A percentile compares a stretch with the other conserved stretches of the same genome.
phyloP scores from a whole-genome alignment of 169 alveolate species.

The Cryptosporidium muris region DNA sequence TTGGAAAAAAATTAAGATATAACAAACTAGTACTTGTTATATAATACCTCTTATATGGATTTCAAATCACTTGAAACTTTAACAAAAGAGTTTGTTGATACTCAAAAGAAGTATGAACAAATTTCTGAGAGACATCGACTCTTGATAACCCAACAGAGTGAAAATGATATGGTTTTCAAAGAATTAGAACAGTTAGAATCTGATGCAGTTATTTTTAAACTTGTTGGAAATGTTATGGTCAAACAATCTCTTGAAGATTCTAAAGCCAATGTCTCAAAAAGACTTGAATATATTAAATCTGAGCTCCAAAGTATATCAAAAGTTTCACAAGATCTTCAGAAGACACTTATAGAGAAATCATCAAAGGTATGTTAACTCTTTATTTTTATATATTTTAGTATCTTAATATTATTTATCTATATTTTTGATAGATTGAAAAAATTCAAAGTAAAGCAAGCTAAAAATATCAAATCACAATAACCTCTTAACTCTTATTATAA shows the following conservation, averaged over 20 bases:
- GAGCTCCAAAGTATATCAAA: constrained; percentile 57
- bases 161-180: constrained; percentile 55
- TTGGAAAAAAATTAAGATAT: no score
- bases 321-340: constrained; percentile 23
- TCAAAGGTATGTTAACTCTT: constrained; percentile 44
- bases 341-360: constrained; percentile 38
- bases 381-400: not conserved
- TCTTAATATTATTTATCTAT: not conserved
- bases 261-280: constrained; percentile 44
- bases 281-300: constrained; percentile 46
- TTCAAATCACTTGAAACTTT: not conserved
- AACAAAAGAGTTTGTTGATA: constrained; percentile 63
- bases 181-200: constrained; percentile 42
- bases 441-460: not conserved
- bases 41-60: no score
- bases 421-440: constrained; percentile 12
- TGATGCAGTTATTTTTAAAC: constrained; percentile 62
- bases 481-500: no score
- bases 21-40: no score
- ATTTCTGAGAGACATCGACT: constrained; percentile 53
- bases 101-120: constrained; percentile 42
- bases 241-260: constrained; percentile 65
- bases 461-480: no score
- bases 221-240: constrained; percentile 50
- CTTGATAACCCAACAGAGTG: constrained; percentile 54